Evolutionary conservation across 305 asterid genomes (phyloP).

Genomic region (Fraxinus platypoda): DNA sequence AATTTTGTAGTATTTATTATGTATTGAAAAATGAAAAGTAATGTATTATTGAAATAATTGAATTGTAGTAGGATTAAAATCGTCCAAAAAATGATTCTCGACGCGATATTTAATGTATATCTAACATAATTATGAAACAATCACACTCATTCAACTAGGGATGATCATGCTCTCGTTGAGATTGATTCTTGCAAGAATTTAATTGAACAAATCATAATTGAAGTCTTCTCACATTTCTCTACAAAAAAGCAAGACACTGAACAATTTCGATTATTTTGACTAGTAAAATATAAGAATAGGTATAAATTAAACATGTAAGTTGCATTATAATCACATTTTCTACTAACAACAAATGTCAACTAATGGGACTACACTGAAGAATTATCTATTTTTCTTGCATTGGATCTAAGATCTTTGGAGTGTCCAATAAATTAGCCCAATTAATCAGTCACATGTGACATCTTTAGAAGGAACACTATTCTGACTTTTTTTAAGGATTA

Average conservation of each 20-base stretch:
- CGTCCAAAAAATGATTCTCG: no score
- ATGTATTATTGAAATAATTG: no score
- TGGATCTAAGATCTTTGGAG: background rate
- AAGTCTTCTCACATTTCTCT: background rate
- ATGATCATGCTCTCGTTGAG: background rate
- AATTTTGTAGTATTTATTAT: no score
- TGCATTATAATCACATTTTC: background rate
- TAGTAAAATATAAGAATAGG: background rate
- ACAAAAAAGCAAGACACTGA: no score
- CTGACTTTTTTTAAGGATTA: background rate
- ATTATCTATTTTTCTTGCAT: background rate
- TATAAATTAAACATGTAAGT: no score
- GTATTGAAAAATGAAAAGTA: no score
- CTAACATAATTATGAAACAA: no score
- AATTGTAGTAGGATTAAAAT: no score
- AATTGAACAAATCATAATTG: background rate
- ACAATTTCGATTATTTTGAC: background rate
- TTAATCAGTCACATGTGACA: background rate
- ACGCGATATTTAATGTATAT: no score
- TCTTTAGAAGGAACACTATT: background rate
- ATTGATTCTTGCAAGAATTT: background rate
- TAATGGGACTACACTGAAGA: background rate
- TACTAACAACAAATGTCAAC: background rate
- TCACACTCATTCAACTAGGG: background rate
- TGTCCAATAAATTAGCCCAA: background rate